Conservation (phyloP, 202 grass and related monocot genomes). For the Dendrocalamus latiflorus region DNA sequence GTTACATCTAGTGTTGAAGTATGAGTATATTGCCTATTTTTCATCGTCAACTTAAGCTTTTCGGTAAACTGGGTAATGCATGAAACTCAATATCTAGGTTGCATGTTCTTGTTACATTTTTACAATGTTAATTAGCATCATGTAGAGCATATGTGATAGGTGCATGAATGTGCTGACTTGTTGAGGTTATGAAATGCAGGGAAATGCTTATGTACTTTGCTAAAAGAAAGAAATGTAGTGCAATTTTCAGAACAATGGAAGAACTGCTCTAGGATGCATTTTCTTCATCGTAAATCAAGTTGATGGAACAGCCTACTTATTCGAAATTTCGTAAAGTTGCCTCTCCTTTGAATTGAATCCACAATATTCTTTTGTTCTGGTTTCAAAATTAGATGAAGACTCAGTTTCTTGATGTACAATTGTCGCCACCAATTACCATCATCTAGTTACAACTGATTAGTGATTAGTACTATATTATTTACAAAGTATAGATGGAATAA, state of each 20-base stretch:
- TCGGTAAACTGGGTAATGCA: too few relatives aligned
- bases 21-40: too few relatives aligned
- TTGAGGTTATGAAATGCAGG: not conserved
- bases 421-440: not conserved
- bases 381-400: not conserved
- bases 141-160: not conserved
- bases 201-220: not conserved
- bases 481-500: too few relatives aligned
- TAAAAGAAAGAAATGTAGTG: not conserved
- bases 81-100: too few relatives aligned
- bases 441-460: not conserved
- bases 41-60: too few relatives aligned
- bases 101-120: too few relatives aligned
- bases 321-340: too few relatives aligned
- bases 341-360: not conserved
- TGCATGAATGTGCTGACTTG: not conserved
- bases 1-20: too few relatives aligned
- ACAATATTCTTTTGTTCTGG: too few relatives aligned
- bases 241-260: not conserved
- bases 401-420: not conserved
- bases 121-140: not conserved
- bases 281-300: not conserved
- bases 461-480: too few relatives aligned
- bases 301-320: not conserved
- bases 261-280: not conserved